Evolutionary conservation across 495 filamentous ascomycete genomes (phyloP).

Genomic region (Xylaria castorea): DNA sequence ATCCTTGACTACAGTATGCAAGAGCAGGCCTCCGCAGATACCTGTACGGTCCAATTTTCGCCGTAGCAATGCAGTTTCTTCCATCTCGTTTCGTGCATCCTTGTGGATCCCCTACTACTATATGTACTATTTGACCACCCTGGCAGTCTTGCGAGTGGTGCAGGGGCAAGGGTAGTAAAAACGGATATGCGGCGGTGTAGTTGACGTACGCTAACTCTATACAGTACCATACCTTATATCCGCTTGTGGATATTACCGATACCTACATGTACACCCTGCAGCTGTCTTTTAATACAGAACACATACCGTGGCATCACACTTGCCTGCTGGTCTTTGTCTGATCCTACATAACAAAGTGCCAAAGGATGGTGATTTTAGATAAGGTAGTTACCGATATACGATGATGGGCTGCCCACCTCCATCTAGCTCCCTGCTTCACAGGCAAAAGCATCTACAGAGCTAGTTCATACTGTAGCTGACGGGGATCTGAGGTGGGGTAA

Average conservation of each 20-base stretch:
- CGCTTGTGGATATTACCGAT: neutral
- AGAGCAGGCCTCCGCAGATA: neutral
- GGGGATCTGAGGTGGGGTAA: conserved; percentile 1
- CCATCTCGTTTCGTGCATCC: neutral
- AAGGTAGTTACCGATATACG: neutral
- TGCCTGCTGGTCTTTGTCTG: neutral
- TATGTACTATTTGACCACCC: neutral
- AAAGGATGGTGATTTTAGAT: too few species aligned
- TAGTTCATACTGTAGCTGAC: too few species aligned
- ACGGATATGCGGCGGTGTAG: conserved; percentile 3
- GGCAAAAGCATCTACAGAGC: too few species aligned
- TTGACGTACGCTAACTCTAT: neutral
- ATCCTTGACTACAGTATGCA: neutral
- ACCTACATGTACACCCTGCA: neutral
- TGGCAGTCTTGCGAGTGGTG: neutral
- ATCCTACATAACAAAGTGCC: neutral
- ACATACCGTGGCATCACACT: neutral
- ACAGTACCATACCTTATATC: neutral
- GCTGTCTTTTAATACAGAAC: neutral
- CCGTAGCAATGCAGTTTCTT: conserved; percentile 3
- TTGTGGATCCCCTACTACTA: neutral
- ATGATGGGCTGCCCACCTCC: neutral
- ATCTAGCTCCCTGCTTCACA: too few species aligned
- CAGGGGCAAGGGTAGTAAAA: neutral
- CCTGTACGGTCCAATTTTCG: neutral